phyloP scores from a whole-genome alignment of 495 filamentous ascomycete species.

The Hypomontagnella monticulosa region DNA sequence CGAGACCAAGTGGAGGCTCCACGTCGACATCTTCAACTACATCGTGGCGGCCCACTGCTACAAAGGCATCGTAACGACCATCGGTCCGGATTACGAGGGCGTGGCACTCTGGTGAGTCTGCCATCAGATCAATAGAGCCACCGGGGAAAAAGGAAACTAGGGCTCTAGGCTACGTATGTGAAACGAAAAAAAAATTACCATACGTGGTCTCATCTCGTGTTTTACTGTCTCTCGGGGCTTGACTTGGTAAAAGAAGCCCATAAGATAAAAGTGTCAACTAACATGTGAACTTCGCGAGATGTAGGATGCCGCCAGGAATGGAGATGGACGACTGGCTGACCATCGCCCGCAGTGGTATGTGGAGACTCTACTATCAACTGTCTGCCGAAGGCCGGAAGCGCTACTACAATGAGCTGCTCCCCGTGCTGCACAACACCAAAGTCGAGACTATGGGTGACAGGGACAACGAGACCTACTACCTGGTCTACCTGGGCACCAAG shows the following conservation, averaged over 20 bases:
- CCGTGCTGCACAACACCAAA: conserved; percentile 78
- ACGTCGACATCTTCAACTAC: conserved; percentile 77
- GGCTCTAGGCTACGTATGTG: conserved; percentile 31
- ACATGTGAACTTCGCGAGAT: conserved; percentile 20
- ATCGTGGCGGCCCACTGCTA: conserved; percentile 75
- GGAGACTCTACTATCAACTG: conserved; percentile 75
- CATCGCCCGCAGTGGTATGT: conserved; percentile 75
- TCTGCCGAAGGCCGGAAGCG: conserved; percentile 73
- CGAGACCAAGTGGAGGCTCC: conserved; percentile 76
- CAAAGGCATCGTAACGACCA: conserved; percentile 74
- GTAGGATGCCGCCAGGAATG: conserved; percentile 79
- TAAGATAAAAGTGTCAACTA: conserved; percentile 24
- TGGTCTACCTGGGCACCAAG: conserved; percentile 81
- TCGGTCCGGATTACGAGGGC: conserved; percentile 76
- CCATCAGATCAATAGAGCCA: conserved; percentile 29
- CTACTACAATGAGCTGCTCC: conserved; percentile 80
- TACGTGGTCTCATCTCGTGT: conserved; percentile 27
- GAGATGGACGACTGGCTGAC: conserved; percentile 78
- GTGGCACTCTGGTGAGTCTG: conserved; percentile 79
- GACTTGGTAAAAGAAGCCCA: conserved; percentile 1
- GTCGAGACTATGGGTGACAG: conserved; percentile 67
- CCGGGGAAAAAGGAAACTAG: conserved; percentile 27
- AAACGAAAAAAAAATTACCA: neutral
- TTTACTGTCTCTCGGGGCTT: conserved; percentile 30
- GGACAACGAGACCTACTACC: conserved; percentile 74